phyloP scores from a whole-genome alignment of 2,329 filamentous ascomycete species.

The Myriosclerotinia curreyana region DNA sequence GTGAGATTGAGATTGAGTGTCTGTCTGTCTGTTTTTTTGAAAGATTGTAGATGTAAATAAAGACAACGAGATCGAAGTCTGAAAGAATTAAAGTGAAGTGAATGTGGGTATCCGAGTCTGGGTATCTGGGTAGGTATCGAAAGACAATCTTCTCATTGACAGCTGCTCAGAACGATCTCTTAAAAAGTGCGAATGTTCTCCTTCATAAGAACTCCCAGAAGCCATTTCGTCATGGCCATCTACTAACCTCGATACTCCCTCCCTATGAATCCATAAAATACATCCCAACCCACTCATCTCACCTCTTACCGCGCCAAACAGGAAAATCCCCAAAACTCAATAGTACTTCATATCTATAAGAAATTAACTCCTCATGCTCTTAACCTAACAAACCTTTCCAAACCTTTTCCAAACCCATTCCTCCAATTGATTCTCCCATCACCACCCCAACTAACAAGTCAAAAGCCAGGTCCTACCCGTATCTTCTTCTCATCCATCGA shows the following conservation, averaged over 20 bases:
- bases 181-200: constrained; percentile 13
- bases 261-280: background rate
- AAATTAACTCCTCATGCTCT: constrained; percentile 18
- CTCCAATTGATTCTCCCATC: background rate
- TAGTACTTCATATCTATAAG: constrained; percentile 1
- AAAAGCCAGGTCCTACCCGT: constrained; percentile 3
- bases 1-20: background rate
- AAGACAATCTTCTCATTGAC: constrained; percentile 7
- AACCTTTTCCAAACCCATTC: background rate
- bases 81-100: background rate
- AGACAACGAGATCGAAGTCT: background rate
- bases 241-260: background rate
- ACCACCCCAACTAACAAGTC: background rate
- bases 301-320: constrained; percentile 10
- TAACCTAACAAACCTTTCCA: background rate
- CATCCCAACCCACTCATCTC: constrained; percentile 13
- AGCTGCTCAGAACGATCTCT: constrained; percentile 6
- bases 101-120: constrained; percentile 5
- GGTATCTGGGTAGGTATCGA: constrained; percentile 13
- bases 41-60: background rate
- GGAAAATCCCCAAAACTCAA: background rate
- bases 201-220: constrained; percentile 16
- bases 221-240: constrained; percentile 13
- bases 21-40: background rate
- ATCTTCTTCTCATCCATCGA: constrained; percentile 3